Percentiles rank a stretch among this genome's conserved stretches.
Conservation (phyloP, 306 rosid species). For the Benincasa hispida region DNA sequence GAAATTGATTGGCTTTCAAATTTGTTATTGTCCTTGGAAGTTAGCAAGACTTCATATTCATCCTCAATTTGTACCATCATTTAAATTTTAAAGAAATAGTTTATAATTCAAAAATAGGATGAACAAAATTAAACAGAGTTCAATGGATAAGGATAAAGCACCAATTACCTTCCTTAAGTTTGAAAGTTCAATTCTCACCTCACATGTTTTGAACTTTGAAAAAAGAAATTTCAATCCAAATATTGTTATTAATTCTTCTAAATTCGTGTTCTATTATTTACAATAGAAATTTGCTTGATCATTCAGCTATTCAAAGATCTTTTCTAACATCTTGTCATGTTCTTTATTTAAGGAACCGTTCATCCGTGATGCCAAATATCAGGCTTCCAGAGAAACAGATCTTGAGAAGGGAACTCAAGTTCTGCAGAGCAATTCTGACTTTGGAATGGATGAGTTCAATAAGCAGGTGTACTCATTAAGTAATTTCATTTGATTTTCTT, state of each 20-base stretch:
- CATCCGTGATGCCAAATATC: conserved; percentile 39
- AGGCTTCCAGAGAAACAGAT: conserved; percentile 60
- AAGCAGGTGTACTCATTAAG: conserved; percentile 44
- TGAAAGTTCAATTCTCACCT: not conserved
- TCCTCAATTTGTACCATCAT: not conserved
- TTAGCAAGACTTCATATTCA: not conserved
- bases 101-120: not conserved
- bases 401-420: conserved; percentile 71
- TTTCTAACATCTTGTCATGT: not conserved
- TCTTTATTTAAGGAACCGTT: conserved; percentile 60
- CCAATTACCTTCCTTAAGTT: no score
- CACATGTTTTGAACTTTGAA: no score
- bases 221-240: not conserved
- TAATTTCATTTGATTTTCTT: not conserved
- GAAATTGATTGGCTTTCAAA: not conserved
- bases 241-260: not conserved
- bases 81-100: not conserved
- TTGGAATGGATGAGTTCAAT: conserved; percentile 68
- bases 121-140: not conserved
- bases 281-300: not conserved
- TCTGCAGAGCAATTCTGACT: conserved; percentile 30
- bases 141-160: no score
- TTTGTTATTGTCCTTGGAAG: not conserved
- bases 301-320: conserved; percentile 1
- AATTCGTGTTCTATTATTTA: not conserved